Percentiles rank a stretch among this genome's conserved stretches.
phyloP scores from a whole-genome alignment of 345 rosid genomes.

The Lepidium aucheri region DNA sequence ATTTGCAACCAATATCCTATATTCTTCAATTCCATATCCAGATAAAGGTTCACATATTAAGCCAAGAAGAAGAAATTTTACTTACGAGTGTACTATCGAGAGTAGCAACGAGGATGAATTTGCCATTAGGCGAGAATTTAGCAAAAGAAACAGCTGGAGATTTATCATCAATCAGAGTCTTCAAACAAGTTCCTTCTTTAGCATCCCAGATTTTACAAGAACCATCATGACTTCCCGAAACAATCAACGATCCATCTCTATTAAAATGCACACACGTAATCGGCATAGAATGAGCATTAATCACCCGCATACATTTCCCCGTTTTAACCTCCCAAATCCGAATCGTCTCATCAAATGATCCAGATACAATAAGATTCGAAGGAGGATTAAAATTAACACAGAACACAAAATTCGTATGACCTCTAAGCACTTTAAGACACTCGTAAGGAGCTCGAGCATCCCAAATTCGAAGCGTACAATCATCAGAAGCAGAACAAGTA shows the following conservation, averaged over 20 bases:
- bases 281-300: slow-evolving; percentile 77
- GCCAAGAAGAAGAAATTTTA: neutral
- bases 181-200: slow-evolving; percentile 59
- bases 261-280: slow-evolving; percentile 77
- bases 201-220: slow-evolving; percentile 95
- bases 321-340: slow-evolving; percentile 96
- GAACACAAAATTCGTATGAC: slow-evolving; percentile 72
- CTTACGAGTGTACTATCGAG: slow-evolving; percentile 85
- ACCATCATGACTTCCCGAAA: slow-evolving; percentile 86
- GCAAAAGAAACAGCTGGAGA: slow-evolving; percentile 76
- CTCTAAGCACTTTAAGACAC: slow-evolving; percentile 71
- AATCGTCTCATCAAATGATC: slow-evolving; percentile 80
- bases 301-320: slow-evolving; percentile 51
- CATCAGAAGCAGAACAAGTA: slow-evolving; percentile 95
- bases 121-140: slow-evolving; percentile 91
- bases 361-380: slow-evolving; percentile 74
- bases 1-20: neutral
- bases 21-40: neutral
- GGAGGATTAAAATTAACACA: slow-evolving; percentile 91
- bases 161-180: slow-evolving; percentile 70
- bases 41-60: neutral
- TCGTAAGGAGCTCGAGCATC: slow-evolving; percentile 77
- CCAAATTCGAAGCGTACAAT: slow-evolving; percentile 93
- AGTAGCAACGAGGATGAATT: slow-evolving; percentile 79
- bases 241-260: slow-evolving; percentile 88